phyloP scores from a whole-genome alignment of 2,329 filamentous ascomycete genomes.

The Coccinonectria pachysandricola region DNA sequence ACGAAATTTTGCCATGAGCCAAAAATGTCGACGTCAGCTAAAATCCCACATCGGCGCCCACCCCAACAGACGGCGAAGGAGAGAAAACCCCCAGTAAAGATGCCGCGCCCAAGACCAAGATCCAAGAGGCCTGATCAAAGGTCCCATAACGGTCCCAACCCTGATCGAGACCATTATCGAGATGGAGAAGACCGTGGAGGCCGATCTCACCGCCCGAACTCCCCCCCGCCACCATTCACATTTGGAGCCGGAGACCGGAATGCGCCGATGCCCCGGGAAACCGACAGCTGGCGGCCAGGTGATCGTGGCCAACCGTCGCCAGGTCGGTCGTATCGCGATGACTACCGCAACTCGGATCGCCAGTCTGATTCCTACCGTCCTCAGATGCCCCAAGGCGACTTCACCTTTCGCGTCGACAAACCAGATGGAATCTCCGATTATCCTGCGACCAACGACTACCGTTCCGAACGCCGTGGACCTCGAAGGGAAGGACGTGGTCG shows the following conservation, averaged over 20 bases:
- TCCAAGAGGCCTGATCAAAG: too few relatives aligned
- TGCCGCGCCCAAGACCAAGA: too few relatives aligned
- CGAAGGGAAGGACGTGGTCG: slow-evolving; percentile 4
- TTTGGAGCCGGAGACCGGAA: too few relatives aligned
- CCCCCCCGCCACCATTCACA: too few relatives aligned
- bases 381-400: slow-evolving; percentile 35
- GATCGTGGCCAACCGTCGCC: slow-evolving; percentile 13
- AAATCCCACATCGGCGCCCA: too few relatives aligned
- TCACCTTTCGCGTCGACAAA: slow-evolving; percentile 45
- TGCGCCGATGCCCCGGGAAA: too few relatives aligned
- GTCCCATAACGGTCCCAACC: slow-evolving; percentile 8
- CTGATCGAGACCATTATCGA: slow-evolving; percentile 8
- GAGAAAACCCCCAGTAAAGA: too few relatives aligned
- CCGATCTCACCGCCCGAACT: too few relatives aligned
- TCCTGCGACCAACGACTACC: slow-evolving; percentile 9
- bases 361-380: slow-evolving; percentile 20
- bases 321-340: slow-evolving; percentile 12
- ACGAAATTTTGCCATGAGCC: too few relatives aligned
- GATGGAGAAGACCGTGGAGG: too few relatives aligned
- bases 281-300: slow-evolving; percentile 22
- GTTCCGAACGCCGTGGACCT: slow-evolving; percentile 11
- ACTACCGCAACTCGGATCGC: slow-evolving; percentile 14
- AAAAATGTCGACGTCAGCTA: too few relatives aligned
- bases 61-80: too few relatives aligned
- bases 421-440: slow-evolving; percentile 36